Base-by-base conservation (phyloP, 75 land plant species). In the Adiantum capillusveneris region DNA sequence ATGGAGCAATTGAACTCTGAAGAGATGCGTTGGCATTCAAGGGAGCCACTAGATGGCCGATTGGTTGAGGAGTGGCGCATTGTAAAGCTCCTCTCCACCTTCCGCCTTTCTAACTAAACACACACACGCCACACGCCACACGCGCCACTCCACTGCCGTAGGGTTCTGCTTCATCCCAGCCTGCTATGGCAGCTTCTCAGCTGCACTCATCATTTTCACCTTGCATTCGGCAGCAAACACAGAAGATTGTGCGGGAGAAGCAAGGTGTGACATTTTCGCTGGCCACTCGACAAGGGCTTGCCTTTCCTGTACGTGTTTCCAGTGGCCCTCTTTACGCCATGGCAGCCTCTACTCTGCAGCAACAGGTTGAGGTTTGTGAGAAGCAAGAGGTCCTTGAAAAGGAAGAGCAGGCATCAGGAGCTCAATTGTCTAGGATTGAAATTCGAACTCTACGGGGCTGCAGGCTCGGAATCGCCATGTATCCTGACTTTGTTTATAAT, bases 401-500 rank as follows among this genome's bases (percentile, higher is more conserved):
- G 24, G 14, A 18, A 39, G 9, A 53, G 19, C 18, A 26, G 24
- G 0, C 70, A 65, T 63, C 50, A 31, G 11, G 79, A 86, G 37
- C 37, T 34, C 3, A 9, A 34, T 34, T 9, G 3, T 34, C 37
- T 34, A 5, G 7, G 37, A 34, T 34, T 9, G 57, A 62, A 30
- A 80, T 91, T 58, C 71, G 72, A 29, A 81, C 90, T 17, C 65
- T 80, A 36, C 73, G 62, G 34, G 74, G 68, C 6, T 81, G 98
- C 73, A 81, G 71, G 62, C 83, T 93, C 24, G 96, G 98, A 12
- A 84, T 93, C 18, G 71, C 85, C 11, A 60, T 75, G 29, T 88
- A 83, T 49, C 98, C 98, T n/a, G 81, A 93, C 41, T 93, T 93
- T 64, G 78, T 64, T 25, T 93, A 93, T 65, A 75, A 93, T 56